Conservation (phyloP, 2,329 filamentous ascomycete species). For the Eutypella sp. region DNA sequence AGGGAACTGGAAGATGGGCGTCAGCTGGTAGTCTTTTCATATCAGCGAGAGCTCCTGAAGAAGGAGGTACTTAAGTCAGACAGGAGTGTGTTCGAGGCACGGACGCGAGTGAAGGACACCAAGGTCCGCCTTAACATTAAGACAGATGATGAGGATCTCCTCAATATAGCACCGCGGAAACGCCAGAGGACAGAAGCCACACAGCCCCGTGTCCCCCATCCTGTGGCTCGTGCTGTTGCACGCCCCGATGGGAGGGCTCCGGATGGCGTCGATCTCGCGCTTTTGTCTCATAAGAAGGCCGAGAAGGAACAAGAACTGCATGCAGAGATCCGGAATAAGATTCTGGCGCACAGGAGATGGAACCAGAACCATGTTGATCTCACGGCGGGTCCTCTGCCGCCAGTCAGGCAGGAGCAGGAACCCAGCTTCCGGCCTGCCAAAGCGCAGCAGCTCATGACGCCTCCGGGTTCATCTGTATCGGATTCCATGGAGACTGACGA, state of each 20-base stretch:
- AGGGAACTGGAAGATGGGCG: constrained; percentile 88
- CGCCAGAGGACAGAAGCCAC: constrained; percentile 50
- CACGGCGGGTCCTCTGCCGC: constrained; percentile 79
- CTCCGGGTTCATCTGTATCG: constrained; percentile 51
- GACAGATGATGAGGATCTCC: constrained; percentile 83
- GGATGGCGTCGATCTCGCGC: constrained; percentile 69
- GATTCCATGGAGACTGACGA: constrained; percentile 55
- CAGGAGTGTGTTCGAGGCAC: constrained; percentile 75
- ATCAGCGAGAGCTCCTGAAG: constrained; percentile 74
- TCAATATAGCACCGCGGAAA: constrained; percentile 86
- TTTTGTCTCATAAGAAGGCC: constrained; percentile 69
- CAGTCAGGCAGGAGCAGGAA: constrained; percentile 62
- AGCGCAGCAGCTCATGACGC: constrained; percentile 65
- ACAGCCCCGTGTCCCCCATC: constrained; percentile 54
- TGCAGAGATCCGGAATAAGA: constrained; percentile 78
- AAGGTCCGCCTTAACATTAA: constrained; percentile 88
- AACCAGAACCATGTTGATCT: constrained; percentile 86
- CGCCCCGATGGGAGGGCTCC: constrained; percentile 65
- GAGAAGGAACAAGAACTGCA: constrained; percentile 80
- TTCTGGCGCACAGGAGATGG: constrained; percentile 85
- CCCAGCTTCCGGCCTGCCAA: constrained; percentile 66
- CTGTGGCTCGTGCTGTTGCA: constrained; percentile 64
- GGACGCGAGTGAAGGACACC: constrained; percentile 75
- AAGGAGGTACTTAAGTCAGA: constrained; percentile 73
- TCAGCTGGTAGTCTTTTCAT: constrained; percentile 70